phyloP scores from a whole-genome alignment of 441 rosid genomes.

The Erysimum pusillum region DNA sequence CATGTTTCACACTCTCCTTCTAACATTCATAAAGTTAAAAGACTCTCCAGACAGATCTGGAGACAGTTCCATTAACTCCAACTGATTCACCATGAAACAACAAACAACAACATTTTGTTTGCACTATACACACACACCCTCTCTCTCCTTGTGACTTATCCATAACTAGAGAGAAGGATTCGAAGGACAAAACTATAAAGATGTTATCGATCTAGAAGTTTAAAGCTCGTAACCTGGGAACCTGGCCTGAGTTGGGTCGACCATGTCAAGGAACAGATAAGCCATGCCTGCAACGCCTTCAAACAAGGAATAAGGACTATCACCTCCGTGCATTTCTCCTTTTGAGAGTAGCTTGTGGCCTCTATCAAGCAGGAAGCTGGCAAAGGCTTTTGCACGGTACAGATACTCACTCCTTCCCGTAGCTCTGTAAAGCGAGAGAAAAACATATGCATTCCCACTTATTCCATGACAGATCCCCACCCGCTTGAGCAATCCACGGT shows the following conservation, averaged over 20 bases:
- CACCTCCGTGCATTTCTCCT: constrained; percentile 69
- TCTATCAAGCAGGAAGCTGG: constrained; percentile 65
- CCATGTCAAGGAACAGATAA: constrained; percentile 71
- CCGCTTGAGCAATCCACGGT: constrained; percentile 67
- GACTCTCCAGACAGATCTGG: constrained; percentile 11
- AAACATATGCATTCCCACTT: constrained; percentile 66
- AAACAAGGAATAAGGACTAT: constrained; percentile 63
- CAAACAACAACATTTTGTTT: constrained; percentile 25
- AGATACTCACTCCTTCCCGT: constrained; percentile 59
- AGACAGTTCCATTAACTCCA: constrained; percentile 1
- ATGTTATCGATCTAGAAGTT: constrained; percentile 10
- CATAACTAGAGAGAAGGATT: constrained; percentile 6
- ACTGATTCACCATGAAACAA: constrained; percentile 8
- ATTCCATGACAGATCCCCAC: constrained; percentile 78
- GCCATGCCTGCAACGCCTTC: constrained; percentile 90
- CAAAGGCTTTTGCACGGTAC: constrained; percentile 68
- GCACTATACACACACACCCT: not conserved
- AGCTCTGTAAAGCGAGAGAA: constrained; percentile 56
- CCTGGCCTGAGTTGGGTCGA: constrained; percentile 64
- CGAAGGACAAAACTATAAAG: not conserved
- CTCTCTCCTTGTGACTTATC: not conserved
- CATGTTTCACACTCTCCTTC: constrained; percentile 16
- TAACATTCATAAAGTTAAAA: constrained; percentile 26
- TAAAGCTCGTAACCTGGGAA: constrained; percentile 75
- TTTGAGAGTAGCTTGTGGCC: constrained; percentile 56